Evolutionary conservation across 768 basidiomycete genomes (phyloP), one percentile per base, ranked within the genome.

Genomic region (Leccinum pellstonianum): DNA sequence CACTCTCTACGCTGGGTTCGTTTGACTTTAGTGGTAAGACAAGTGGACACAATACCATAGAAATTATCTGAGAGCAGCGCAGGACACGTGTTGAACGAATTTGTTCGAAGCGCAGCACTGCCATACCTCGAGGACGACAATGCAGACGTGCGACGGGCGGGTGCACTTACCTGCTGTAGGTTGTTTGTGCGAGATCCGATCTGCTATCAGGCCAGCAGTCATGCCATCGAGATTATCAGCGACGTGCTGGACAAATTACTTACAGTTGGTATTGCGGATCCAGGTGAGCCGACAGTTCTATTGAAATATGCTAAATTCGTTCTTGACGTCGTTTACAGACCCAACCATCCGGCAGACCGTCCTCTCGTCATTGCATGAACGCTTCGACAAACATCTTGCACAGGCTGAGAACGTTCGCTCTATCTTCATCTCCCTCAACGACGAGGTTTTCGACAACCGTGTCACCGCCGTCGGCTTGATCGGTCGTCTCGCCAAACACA

Each of bases 401-500:
- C 97, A 98, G 75, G 95, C 96, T 0, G 97, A 98, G 75, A 95
- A 98, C 69, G 95, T 99, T n/a, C 86, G 95, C 14, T 95, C 93
- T 11, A 79, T 99, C 14, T 98, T 98, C 77, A 93, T 98, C 63
- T 97, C 95, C 0, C 81, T 99, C 51, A 98, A 98, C 68, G 97
- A 99, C 68, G 97, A 98, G 70, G 88, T 90, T 7, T 98, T 95
- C 74, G 89, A 90, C 52, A 97, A 97, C 70, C 86, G 97, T 21
- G 86, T 93, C 27, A 86, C 88, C n/a, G 95, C 95, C 3, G 92
- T 98, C 55, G 77, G 77, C 21, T 81, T 98, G 62, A 98, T 99
- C 60, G 97, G 97, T 1, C 87, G 97, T 27, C 83, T 99, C 25
- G 93, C 95, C 3, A 86, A 87, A 65, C 92, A 96, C 74, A 99